These are phyloP conservation scores for Scutellaria galericulata DNA, from an alignment of 257 asterid species.

Conservation along the genomic window DNA sequence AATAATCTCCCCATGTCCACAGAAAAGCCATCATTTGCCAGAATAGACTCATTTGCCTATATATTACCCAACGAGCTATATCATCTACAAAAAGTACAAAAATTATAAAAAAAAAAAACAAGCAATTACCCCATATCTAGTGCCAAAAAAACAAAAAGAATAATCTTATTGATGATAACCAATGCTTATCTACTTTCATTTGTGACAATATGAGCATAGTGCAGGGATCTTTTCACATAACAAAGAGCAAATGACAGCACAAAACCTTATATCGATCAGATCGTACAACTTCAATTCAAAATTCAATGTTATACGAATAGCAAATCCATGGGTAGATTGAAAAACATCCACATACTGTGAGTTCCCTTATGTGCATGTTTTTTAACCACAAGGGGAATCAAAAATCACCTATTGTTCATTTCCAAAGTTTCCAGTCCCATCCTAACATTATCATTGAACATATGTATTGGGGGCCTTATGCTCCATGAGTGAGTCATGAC, in stretches of 20 bases:
- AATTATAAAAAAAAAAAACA: neutral
- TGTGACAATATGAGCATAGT: neutral
- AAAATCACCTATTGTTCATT: neutral
- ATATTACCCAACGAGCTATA: neutral
- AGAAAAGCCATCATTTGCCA: neutral
- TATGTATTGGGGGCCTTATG: neutral
- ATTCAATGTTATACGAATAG: neutral
- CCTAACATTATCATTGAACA: neutral
- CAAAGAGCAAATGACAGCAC: neutral
- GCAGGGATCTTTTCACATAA: neutral
- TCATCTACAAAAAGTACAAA: neutral
- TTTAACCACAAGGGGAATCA: neutral
- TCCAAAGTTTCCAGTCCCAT: neutral
- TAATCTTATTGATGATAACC: neutral
- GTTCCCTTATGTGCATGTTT: no score
- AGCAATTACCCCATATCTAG: neutral
- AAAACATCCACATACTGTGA: no score
- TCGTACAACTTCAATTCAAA: neutral
- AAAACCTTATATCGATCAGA: neutral
- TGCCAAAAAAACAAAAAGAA: neutral
- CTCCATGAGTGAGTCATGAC: no score
- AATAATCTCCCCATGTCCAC: neutral
- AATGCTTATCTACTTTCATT: neutral
- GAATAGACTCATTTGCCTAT: neutral
- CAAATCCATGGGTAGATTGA: neutral